Conservation (phyloP, 805 yeast genomes). For the Nakazawaea ernobii region DNA sequence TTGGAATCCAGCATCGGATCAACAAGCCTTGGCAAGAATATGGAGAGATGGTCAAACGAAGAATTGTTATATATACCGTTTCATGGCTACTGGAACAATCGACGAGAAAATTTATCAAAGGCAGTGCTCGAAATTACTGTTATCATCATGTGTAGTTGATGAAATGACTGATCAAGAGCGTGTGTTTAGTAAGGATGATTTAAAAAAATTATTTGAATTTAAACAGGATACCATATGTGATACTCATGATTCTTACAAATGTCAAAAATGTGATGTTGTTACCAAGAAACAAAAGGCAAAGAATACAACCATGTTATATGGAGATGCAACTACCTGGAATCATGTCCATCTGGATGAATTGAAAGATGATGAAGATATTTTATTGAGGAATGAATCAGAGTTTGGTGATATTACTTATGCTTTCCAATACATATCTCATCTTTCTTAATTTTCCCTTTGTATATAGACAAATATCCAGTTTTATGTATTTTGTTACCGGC, state of each 20-base stretch:
- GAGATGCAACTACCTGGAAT: slow-evolving; percentile 98
- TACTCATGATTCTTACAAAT: slow-evolving; percentile 87
- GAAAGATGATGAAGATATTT: slow-evolving; percentile 63
- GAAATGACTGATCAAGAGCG: slow-evolving; percentile 94
- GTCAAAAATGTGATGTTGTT: slow-evolving; percentile 62
- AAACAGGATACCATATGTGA: slow-evolving; percentile 69
- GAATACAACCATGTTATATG: slow-evolving; percentile 88
- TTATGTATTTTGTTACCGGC: not conserved
- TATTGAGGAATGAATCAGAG: slow-evolving; percentile 68
- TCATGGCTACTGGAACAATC: slow-evolving; percentile 90
- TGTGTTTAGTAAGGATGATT: slow-evolving; percentile 75
- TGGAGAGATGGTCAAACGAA: slow-evolving; percentile 99
- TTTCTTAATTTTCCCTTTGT: not conserved
- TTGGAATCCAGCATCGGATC: slow-evolving; percentile 99
- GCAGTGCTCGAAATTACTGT: slow-evolving; percentile 87
- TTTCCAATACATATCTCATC: slow-evolving; percentile 90
- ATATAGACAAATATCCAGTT: not conserved
- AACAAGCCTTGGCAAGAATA: slow-evolving; percentile 94
- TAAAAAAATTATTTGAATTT: slow-evolving; percentile 70
- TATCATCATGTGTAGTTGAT: slow-evolving; percentile 95
- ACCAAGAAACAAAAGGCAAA: slow-evolving; percentile 54
- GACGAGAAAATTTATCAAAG: slow-evolving; percentile 96
- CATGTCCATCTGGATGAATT: slow-evolving; percentile 68
- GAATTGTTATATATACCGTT: slow-evolving; percentile 91
- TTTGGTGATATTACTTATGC: slow-evolving; percentile 74